Conservation (phyloP, 306 rosid species). For the Canavalia ensiformis region DNA sequence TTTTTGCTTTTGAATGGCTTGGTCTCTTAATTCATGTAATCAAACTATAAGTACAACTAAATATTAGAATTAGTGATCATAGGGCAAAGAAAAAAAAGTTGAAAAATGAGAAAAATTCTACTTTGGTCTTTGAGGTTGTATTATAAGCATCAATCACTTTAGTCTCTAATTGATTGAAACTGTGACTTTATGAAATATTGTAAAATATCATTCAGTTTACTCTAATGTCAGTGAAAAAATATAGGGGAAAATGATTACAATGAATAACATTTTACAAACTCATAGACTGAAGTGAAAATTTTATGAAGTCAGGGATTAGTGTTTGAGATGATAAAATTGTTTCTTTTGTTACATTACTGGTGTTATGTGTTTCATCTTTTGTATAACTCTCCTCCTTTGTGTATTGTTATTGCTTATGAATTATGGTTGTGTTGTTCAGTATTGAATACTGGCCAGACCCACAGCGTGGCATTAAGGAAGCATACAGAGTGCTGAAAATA, state of each 20-base stretch:
- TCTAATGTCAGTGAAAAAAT: neutral
- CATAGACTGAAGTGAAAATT: neutral
- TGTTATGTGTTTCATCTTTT: no score
- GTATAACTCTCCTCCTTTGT: no score
- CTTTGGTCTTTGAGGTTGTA: neutral
- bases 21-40: no score
- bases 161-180: no score
- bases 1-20: neutral
- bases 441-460: conserved; percentile 37
- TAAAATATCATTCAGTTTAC: neutral
- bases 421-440: conserved; percentile 5
- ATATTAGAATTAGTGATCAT: neutral
- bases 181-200: neutral
- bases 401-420: neutral
- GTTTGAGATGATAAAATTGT: no score
- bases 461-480: conserved; percentile 29
- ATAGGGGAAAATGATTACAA: neutral
- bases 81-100: neutral
- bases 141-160: neutral
- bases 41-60: neutral
- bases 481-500: conserved; percentile 31
- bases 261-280: neutral
- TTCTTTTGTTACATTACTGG: neutral
- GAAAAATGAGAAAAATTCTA: neutral
- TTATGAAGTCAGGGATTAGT: neutral